These are phyloP conservation scores for Casaregolazyma suthepensis DNA, from an alignment of 1,139 yeast genomes.

Conservation along the genomic window DNA sequence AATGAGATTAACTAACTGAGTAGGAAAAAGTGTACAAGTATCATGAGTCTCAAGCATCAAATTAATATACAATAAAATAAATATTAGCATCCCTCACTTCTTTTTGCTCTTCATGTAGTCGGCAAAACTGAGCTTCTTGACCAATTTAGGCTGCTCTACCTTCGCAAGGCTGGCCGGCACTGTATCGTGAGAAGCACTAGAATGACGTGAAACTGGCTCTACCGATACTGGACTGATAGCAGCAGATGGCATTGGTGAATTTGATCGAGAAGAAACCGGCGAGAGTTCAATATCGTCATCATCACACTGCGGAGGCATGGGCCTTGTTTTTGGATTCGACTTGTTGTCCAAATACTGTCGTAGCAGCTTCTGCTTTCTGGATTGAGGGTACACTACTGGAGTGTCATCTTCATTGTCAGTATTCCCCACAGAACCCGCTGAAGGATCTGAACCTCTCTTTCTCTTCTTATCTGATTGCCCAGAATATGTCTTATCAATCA, in stretches of 20 bases:
- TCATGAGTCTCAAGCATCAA: not conserved
- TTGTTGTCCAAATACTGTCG: conserved; percentile 13
- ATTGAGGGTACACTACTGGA: conserved; percentile 1
- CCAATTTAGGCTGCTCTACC: conserved; percentile 23
- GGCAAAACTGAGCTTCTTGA: conserved; percentile 74
- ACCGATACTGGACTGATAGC: not conserved
- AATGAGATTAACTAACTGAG: not conserved
- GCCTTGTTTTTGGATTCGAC: not conserved
- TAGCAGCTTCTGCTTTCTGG: conserved; percentile 12
- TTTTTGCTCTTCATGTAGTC: conserved; percentile 68
- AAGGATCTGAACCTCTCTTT: conserved; percentile 3
- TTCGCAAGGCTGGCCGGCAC: not conserved
- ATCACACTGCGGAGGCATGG: conserved; percentile 3
- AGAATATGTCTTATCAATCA: conserved; percentile 21
- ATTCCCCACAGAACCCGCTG: not conserved
- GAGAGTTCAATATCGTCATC: conserved; percentile 3
- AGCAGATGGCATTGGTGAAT: conserved; percentile 4
- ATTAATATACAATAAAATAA: conserved; percentile 8
- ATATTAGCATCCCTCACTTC: conserved; percentile 4
- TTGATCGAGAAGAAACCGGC: conserved; percentile 1
- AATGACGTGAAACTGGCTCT: not conserved
- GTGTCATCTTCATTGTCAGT: not conserved
- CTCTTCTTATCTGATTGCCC: conserved; percentile 6
- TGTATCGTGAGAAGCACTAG: not conserved
- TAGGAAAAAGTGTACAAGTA: not conserved